These are phyloP conservation scores for Zarea fungicola DNA, from an alignment of 2,329 filamentous ascomycete genomes.

Conservation along the genomic window DNA sequence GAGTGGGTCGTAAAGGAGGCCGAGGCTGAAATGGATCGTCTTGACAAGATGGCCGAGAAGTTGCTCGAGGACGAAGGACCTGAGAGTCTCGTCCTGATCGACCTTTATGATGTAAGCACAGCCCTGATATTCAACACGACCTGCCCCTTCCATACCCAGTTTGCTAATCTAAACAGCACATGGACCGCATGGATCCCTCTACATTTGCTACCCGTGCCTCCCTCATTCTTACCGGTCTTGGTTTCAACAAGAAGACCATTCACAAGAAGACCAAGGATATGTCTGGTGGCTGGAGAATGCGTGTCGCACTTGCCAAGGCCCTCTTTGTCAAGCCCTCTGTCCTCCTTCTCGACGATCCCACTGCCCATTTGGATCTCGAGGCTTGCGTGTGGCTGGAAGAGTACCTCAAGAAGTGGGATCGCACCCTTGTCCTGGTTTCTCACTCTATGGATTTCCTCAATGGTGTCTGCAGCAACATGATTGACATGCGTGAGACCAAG, in stretches of 20 bases:
- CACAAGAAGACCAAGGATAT: constrained; percentile 99
- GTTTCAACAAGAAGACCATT: constrained; percentile 98
- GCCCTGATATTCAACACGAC: constrained; percentile 17
- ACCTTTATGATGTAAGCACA: constrained; percentile 90
- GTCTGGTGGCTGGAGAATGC: constrained; percentile 99
- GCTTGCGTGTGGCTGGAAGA: constrained; percentile 99
- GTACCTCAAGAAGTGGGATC: constrained; percentile 99
- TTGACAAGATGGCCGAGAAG: constrained; percentile 84
- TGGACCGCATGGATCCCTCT: constrained; percentile 97
- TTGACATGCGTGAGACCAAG: constrained; percentile 88
- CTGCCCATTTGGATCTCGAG: constrained; percentile 97
- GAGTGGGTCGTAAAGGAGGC: constrained; percentile 98
- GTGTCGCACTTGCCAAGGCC: constrained; percentile 94
- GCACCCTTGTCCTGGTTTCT: constrained; percentile 91
- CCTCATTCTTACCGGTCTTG: constrained; percentile 94
- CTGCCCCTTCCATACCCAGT: constrained; percentile 2
- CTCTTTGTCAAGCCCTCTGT: constrained; percentile 97
- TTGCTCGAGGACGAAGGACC: constrained; percentile 89
- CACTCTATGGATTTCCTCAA: constrained; percentile 99
- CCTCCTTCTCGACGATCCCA: constrained; percentile 94
- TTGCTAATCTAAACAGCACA: constrained; percentile 57
- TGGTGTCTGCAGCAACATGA: constrained; percentile 97
- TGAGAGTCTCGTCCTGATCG: constrained; percentile 83
- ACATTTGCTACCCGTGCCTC: constrained; percentile 95
- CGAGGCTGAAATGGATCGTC: constrained; percentile 82